Evolutionary conservation across 1,284 basidiomycete species (phyloP).

Genomic region (Cryptococcus depauperatus): DNA sequence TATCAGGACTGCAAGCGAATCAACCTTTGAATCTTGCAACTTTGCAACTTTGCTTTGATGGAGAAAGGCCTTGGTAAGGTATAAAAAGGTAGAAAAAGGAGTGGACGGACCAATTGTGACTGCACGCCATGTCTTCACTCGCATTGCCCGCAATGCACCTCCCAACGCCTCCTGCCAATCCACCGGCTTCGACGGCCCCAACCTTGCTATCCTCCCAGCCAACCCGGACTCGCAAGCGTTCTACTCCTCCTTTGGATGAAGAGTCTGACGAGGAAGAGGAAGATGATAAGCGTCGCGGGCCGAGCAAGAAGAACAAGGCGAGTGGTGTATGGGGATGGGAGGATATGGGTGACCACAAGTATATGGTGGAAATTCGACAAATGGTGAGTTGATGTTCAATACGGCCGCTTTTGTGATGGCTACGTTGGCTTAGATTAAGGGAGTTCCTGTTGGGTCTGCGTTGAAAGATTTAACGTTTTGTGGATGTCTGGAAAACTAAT

Average conservation of each 20-base stretch:
- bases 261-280: slow-evolving; percentile 30
- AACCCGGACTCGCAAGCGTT: slow-evolving; percentile 13
- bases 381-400: slow-evolving; percentile 51
- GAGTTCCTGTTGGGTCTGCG: no score
- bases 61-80: no score
- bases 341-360: slow-evolving; percentile 55
- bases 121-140: slow-evolving; percentile 3
- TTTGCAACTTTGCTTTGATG: no score
- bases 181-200: background rate
- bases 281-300: slow-evolving; percentile 24
- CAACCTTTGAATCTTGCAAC: no score
- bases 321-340: slow-evolving; percentile 4
- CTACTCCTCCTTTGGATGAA: slow-evolving; percentile 20
- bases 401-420: background rate
- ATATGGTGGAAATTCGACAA: slow-evolving; percentile 72
- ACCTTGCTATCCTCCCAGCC: background rate
- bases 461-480: no score
- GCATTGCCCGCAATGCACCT: slow-evolving; percentile 1
- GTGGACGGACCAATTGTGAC: no score
- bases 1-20: no score
- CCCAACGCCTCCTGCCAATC: background rate
- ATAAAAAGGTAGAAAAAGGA: no score
- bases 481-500: background rate
- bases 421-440: no score
- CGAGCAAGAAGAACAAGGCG: slow-evolving; percentile 17